Percentiles rank a stretch among this genome's conserved stretches.
Conservation (phyloP, 768 basidiomycete genomes). For the Coprinellus micaceus region DNA sequence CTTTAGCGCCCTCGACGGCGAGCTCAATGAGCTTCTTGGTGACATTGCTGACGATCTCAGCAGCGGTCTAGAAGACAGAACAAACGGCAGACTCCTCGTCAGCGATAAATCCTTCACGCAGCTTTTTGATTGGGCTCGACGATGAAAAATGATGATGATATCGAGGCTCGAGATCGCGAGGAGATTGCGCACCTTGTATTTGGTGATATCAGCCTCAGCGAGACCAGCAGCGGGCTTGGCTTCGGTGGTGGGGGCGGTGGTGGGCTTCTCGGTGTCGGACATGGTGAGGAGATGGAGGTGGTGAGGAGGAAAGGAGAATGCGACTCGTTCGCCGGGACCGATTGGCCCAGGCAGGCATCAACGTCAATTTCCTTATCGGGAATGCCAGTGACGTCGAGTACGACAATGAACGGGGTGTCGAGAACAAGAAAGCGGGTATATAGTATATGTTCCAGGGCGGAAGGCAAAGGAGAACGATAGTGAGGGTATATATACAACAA, state of each 20-base stretch:
- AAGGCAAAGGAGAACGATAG: background rate
- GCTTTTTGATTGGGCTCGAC: background rate
- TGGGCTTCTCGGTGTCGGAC: conserved; percentile 56
- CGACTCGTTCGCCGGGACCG: conserved; percentile 8
- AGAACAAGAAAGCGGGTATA: background rate
- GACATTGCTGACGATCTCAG: conserved; percentile 83
- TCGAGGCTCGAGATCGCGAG: conserved; percentile 10
- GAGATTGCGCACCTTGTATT: conserved; percentile 79
- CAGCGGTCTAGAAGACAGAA: conserved; percentile 61
- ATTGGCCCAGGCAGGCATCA: conserved; percentile 2
- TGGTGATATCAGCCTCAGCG: conserved; percentile 70
- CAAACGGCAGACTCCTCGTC: no score
- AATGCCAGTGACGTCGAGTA: conserved; percentile 9
- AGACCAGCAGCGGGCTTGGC: conserved; percentile 48
- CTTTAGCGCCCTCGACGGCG: conserved; percentile 76
- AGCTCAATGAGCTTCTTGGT: conserved; percentile 81
- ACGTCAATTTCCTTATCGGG: conserved; percentile 22
- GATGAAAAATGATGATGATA: conserved; percentile 3
- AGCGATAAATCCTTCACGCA: background rate
- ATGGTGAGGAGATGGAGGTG: conserved; percentile 30
- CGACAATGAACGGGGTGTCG: background rate
- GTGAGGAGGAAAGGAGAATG: conserved; percentile 12
- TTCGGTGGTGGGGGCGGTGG: conserved; percentile 43
- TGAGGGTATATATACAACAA: no score
- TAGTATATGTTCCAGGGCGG: no score